phyloP scores from a whole-genome alignment of 1,284 basidiomycete species.

The Cryptococcus deneoformans region DNA sequence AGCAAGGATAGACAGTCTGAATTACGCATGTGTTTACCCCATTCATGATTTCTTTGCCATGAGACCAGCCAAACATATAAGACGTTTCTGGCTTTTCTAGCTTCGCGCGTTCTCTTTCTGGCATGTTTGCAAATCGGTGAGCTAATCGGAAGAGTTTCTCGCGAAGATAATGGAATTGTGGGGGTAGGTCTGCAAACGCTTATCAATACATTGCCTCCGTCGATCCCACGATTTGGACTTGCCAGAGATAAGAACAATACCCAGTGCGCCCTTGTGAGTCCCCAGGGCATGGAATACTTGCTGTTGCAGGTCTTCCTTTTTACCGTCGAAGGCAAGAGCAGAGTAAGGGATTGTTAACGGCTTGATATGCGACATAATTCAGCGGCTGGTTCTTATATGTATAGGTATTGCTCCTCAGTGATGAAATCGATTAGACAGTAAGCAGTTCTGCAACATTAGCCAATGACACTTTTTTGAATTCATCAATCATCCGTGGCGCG shows the following conservation, averaged over 20 bases:
- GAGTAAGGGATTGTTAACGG: too few species aligned
- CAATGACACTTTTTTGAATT: too few species aligned
- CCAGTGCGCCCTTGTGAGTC: constrained; percentile 67
- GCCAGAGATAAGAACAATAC: constrained; percentile 69
- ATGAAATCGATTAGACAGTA: too few species aligned
- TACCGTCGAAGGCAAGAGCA: constrained; percentile 49
- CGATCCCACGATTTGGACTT: constrained; percentile 3
- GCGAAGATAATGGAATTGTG: constrained; percentile 60
- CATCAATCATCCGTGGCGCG: too few species aligned
- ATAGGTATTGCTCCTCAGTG: too few species aligned
- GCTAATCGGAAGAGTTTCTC: constrained; percentile 68
- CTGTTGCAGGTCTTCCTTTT: too few species aligned
- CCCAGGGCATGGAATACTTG: constrained; percentile 68
- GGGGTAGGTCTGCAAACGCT: constrained; percentile 61
- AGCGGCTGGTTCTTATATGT: too few species aligned
- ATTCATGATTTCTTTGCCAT: constrained; percentile 96
- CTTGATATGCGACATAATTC: too few species aligned
- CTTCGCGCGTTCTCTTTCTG: constrained; percentile 62
- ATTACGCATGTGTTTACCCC: constrained; percentile 57
- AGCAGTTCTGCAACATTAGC: too few species aligned
- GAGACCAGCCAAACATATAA: constrained; percentile 78
- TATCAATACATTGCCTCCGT: not conserved
- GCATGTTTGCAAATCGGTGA: constrained; percentile 68
- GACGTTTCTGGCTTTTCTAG: constrained; percentile 54
- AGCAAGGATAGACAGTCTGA: not conserved